Base-by-base conservation (phyloP, 805 yeast genomes). In the Cyberlindnera japonica region DNA sequence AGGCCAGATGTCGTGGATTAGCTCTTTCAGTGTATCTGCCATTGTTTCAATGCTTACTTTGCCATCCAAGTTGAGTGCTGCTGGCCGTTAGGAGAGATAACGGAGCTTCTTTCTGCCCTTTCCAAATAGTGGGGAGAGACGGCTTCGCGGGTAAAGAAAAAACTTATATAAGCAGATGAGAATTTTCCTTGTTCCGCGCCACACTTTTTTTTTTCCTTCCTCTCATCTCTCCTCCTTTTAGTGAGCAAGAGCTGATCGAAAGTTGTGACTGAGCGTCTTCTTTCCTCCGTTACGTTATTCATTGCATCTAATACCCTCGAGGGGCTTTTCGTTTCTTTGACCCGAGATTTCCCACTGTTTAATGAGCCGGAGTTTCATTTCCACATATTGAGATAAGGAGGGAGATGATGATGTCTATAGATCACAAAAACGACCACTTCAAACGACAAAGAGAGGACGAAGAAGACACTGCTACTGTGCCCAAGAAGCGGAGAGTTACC, bases 401-500 rank as follows among this genome's bases (percentile, higher is more conserved):
- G n/a, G n/a, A 26, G 33, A 49, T 23, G 33, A 54, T 55, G 59
- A 55, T 55, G 58, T 55, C 59, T 17, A 50, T 55, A 37, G 59
- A 53, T 19, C 52, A 50, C 26, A 53, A 46, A 28, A 45, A 50
- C 14, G 49, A 48, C 43, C 57, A 55, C 36, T 55, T 55, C 44
- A 55, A 55, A 30, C 46, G 59, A 48, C 45, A 46, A 17, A 38
- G 53, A 29, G 55, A 55, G 6, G 55, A 52, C 17, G 46, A 39
- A 11, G 53, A 42, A 15, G 43, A 26, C 17, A 40, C 21, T 19
- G 37, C 40, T 9, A 31, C 33, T 12, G 23, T 29, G 14, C 23
- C 33, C 27, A 32, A 37, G 40, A 43, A 40, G 38, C 40, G 45
- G 35, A 41, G 36, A 34, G 23, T 41, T 25, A 33, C 37, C 7